Base-by-base conservation (phyloP, 2,329 filamentous ascomycete genomes). In the Colletotrichum melonis region DNA sequence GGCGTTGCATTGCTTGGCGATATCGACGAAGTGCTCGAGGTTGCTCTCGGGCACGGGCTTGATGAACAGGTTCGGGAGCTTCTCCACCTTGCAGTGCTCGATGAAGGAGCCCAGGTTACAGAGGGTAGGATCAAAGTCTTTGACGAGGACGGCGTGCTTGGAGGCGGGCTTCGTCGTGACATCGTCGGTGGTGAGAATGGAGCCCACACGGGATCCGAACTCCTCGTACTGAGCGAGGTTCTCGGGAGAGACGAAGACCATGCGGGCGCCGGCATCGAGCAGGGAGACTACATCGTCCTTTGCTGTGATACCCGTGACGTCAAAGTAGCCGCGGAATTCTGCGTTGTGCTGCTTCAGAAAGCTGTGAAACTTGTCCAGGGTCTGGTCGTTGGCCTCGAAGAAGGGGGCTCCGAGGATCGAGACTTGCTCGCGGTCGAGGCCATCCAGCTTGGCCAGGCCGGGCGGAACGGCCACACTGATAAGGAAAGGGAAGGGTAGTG, bases 231-330 rank as follows among this genome's bases (percentile, higher is more conserved):
- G 84, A 9, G 87, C 85, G 66, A 97, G 85, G 80, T 95, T 93
- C 69, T 91, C 88, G 60, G 92, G 89, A 22, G 89, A 89, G 63
- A 98, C 93, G 81, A 98, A 97, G 75, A 97, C 92, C 81, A 93
- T 97, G 65, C 92, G 90, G 7, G 95, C 95, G 73, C 97, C 97
- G 75, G 92, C 90, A 81, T 99, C 94, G 69, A 99, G 90, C 46
- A 98, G 88, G 59, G 93, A 89, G 67, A 96, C 85, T 46, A 98
- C 87, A 75, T 97, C 93, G 76, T 95, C 92, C 68, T 87, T 86
- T 12, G 91, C 91, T 38, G 89, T 82, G 52, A 98, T 87, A 26
- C 85, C 84, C 5, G 93, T 92, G 63, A 92, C 95, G 78, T 98
- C 94, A 76, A 98, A 89, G 81, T 93, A 95, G 76, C 94, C 89